Evolutionary conservation across 2,329 filamentous ascomycete species (phyloP), one percentile per base, ranked within the genome.

Genomic region (Chaetothyriales sp.): DNA sequence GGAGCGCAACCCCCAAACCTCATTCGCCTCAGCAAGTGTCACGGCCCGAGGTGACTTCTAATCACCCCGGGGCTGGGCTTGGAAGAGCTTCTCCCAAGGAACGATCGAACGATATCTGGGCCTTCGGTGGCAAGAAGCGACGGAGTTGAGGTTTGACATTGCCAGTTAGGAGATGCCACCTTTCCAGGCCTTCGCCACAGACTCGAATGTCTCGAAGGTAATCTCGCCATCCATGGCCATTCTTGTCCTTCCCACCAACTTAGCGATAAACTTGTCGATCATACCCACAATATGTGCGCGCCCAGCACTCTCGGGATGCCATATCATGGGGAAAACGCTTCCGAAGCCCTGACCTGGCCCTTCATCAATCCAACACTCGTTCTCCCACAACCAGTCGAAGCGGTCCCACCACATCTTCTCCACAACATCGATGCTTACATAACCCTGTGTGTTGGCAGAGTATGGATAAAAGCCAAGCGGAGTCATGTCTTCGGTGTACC

Each of bases 381-480:
- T 68, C 48, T 72, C 67, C 52, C 69, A 69, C n/a, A 80, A 66
- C 70, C 73, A 82, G 54, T 75, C 68, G 58, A 81, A 79, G 10
- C 76, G 71, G 58, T 80, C 77, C 58, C 70, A 74, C 79, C 79
- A 82, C 68, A 81, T 76, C 54, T 74, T 69, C 67, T 82, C 78
- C 25, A 82, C 71, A 1, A 76, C 69, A 8, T 73, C 68, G 4
- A 75, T 72, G 50, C 77, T 74, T 0, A 81, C 77, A 59, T 80
- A 82, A 1, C 79, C 78, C 44, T 76, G 73, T 2, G 72, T 75
- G 54, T 80, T 81, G 1, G 68, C 62, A 0, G 61, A 55, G 28
- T 69, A 69, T 0, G 70, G 70, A 9, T 72, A 66, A 53, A 67
- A 73, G 40, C 70, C 69, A 62, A 73, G 66, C 1, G 70, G 70